Evolutionary conservation across 2,329 filamentous ascomycete genomes (phyloP).

Genomic region (Thielaviopsis cerberus): DNA sequence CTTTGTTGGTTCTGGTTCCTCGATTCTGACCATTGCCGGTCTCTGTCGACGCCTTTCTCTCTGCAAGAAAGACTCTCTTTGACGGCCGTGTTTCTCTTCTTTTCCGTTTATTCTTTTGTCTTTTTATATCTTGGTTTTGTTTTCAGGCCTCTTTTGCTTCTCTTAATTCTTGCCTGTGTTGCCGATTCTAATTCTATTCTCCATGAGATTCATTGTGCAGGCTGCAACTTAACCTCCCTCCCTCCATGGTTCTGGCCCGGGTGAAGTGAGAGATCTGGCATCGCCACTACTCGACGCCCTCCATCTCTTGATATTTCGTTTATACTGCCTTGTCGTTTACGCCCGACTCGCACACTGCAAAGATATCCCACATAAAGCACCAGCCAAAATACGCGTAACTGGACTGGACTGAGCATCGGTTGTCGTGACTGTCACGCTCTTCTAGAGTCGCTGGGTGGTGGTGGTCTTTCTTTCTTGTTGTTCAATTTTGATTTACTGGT

Average conservation of each 20-base stretch:
- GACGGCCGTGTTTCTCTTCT: not conserved
- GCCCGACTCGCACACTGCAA: not conserved
- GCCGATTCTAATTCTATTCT: not conserved
- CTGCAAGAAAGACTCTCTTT: no score
- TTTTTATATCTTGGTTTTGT: not conserved
- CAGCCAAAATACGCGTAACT: not conserved
- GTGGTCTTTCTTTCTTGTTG: slow-evolving; percentile 3
- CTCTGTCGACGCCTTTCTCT: not conserved
- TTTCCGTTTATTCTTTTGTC: not conserved
- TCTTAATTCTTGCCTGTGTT: not conserved
- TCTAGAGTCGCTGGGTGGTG: not conserved
- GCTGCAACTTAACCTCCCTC: not conserved
- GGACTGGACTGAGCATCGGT: not conserved
- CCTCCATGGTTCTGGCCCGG: slow-evolving; percentile 4
- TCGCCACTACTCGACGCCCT: slow-evolving; percentile 1
- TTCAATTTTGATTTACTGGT: not conserved
- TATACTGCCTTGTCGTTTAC: not conserved
- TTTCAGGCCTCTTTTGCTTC: not conserved
- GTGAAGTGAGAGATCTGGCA: slow-evolving; percentile 11
- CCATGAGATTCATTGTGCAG: not conserved
- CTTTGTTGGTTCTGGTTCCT: not conserved
- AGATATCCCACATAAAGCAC: not conserved
- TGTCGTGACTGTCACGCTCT: not conserved
- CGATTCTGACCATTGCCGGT: not conserved
- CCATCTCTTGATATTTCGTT: not conserved